A percentile compares a stretch with the other conserved stretches of the same genome.
These are phyloP conservation scores for Nicotiana noctiflora DNA, from an alignment of 257 asterid species.

Conservation along the genomic window DNA sequence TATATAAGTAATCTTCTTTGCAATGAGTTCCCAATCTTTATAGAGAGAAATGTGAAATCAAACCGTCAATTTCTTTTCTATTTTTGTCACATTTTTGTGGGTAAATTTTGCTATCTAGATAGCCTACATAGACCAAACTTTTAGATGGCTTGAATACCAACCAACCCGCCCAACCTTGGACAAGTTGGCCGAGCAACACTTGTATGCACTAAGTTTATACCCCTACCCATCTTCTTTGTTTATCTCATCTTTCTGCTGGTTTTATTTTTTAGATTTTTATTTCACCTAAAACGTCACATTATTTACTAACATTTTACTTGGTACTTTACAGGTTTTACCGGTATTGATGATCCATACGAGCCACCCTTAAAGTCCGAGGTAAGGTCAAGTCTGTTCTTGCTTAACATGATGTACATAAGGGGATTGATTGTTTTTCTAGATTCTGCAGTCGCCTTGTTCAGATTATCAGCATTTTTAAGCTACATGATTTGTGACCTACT, in stretches of 20 bases:
- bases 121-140: not conserved
- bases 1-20: no score
- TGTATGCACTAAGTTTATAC: not conserved
- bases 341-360: conserved; percentile 96
- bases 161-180: not conserved
- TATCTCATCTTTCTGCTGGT: not conserved
- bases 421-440: conserved; percentile 6
- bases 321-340: conserved; percentile 74
- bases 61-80: not conserved
- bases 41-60: not conserved
- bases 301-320: not conserved
- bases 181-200: not conserved
- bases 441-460: not conserved
- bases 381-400: conserved; percentile 6
- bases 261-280: no score
- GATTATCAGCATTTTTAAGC: not conserved
- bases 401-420: not conserved
- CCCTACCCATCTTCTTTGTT: not conserved
- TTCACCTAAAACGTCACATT: not conserved
- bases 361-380: conserved; percentile 86
- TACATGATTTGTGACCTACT: not conserved
- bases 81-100: not conserved
- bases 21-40: not conserved
- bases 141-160: not conserved
- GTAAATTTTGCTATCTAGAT: not conserved